Evolutionary conservation across 2,329 filamentous ascomycete genomes (phyloP), one percentile per base, ranked within the genome.

Genomic region (Hymenoscyphus fructigenus): DNA sequence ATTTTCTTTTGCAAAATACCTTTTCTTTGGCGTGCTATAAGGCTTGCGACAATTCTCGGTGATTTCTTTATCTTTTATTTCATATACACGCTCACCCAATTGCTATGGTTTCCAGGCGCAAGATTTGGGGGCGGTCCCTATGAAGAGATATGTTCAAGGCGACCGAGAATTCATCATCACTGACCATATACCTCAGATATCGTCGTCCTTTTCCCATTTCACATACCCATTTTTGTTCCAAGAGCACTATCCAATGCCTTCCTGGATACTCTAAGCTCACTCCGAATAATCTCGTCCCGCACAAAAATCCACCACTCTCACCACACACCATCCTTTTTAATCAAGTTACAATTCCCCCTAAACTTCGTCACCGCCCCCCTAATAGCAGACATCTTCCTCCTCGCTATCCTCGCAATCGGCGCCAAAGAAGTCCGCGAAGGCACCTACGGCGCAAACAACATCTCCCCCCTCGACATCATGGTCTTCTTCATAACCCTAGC

Each of bases 381-480:
- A 17, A 84, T 91, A 64, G 89, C 88, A 1, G 88, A 91, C 70
- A 82, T 92, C 0, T 91, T 92, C 69, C 78, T 92, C 26, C 83
- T 92, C 5, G 88, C 88, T 47, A 90, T 91, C 60, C 72, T 82
- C 26, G 88, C 89, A 5, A 92, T 92, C 71, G 88, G 88, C 1
- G 78, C 82, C 26, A 69, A 83, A 63, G 90, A 92, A 76, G 88
- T 92, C 0, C 79, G 84, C n/a, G 89, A 85, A 70, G 90, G 89
- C 1, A 91, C 86, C 0, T 75, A 90, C 7, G 89, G 89, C 0
- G 80, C 87, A 1, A 79, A 90, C 70, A 80, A 87, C 71, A 92
- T 92, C 69, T 80, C 81, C 1, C 89, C 89, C 0, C 82, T 90
- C 69, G 88, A 92, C 66, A 91, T 91, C 66, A 91, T 92, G 87